Evolutionary conservation across 371 early-diverging fungal genomes (phyloP).

Genomic region (Actinomucor elegans): DNA sequence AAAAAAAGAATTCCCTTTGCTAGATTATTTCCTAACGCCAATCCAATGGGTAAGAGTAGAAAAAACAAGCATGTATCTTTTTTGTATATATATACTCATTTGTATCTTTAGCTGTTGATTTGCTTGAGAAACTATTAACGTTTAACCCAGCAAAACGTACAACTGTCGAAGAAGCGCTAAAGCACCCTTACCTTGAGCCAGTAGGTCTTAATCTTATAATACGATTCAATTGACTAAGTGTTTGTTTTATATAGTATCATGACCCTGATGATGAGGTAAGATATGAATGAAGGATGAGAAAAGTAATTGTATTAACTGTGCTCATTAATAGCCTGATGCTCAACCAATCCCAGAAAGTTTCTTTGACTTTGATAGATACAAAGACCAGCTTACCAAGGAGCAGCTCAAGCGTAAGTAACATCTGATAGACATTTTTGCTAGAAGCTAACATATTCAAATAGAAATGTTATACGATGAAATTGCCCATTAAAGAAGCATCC

Average conservation of each 20-base stretch:
- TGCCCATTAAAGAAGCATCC: constrained; percentile 22
- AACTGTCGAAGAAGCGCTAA: constrained; percentile 91
- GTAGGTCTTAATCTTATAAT: not conserved
- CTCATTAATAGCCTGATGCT: constrained; percentile 58
- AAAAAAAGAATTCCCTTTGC: constrained; percentile 87
- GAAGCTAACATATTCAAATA: constrained; percentile 1
- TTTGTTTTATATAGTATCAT: constrained; percentile 58
- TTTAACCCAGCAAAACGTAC: constrained; percentile 94
- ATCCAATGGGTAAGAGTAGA: constrained; percentile 51
- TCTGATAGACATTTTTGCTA: too few relatives aligned
- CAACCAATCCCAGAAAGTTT: constrained; percentile 79
- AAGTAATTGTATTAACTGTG: too few relatives aligned
- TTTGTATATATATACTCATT: too few relatives aligned
- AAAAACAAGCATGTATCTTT: not conserved
- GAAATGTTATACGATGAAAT: constrained; percentile 50
- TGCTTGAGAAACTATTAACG: constrained; percentile 90
- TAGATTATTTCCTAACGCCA: constrained; percentile 81
- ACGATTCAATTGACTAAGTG: not conserved
- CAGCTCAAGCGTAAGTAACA: constrained; percentile 77
- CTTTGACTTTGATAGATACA: constrained; percentile 88
- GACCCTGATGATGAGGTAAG: constrained; percentile 77
- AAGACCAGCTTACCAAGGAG: constrained; percentile 82
- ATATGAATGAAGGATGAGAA: too few relatives aligned
- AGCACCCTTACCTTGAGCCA: constrained; percentile 80
- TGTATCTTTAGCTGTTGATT: constrained; percentile 79